Conservation (phyloP, 257 asterid genomes). For the Fraxinus excelsior region DNA sequence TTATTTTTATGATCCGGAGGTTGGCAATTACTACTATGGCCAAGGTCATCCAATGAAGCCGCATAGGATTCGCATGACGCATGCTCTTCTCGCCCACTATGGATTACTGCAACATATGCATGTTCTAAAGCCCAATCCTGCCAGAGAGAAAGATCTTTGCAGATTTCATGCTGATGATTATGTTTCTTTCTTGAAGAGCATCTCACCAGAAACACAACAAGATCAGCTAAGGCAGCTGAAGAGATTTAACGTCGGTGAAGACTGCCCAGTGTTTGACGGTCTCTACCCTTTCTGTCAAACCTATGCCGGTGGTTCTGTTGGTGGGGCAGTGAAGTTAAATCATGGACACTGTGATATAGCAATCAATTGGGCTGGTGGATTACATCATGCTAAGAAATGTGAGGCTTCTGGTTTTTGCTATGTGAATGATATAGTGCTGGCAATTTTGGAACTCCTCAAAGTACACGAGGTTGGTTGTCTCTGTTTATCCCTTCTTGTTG, state of each 20-base stretch:
- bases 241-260: conserved; percentile 66
- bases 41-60: conserved; percentile 76
- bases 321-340: conserved; percentile 63
- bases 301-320: conserved; percentile 70
- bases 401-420: conserved; percentile 72
- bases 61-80: conserved; percentile 67
- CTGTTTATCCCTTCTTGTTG: neutral
- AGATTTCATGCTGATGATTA: conserved; percentile 65
- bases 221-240: conserved; percentile 63
- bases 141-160: conserved; percentile 61
- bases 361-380: conserved; percentile 67
- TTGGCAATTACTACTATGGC: conserved; percentile 62
- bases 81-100: conserved; percentile 65
- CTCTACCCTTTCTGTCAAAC: conserved; percentile 65
- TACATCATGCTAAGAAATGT: conserved; percentile 64
- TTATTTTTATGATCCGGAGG: conserved; percentile 65
- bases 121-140: conserved; percentile 64
- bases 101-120: conserved; percentile 64
- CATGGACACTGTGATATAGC: conserved; percentile 68
- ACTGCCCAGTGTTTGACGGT: conserved; percentile 64
- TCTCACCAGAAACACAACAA: conserved; percentile 64
- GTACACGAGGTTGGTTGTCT: conserved; percentile 48
- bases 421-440: conserved; percentile 63
- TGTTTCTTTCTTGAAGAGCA: conserved; percentile 54
- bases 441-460: conserved; percentile 63